These are phyloP conservation scores for Cryptosporidium bovis DNA, from an alignment of 169 alveolate species.

Conservation along the genomic window DNA sequence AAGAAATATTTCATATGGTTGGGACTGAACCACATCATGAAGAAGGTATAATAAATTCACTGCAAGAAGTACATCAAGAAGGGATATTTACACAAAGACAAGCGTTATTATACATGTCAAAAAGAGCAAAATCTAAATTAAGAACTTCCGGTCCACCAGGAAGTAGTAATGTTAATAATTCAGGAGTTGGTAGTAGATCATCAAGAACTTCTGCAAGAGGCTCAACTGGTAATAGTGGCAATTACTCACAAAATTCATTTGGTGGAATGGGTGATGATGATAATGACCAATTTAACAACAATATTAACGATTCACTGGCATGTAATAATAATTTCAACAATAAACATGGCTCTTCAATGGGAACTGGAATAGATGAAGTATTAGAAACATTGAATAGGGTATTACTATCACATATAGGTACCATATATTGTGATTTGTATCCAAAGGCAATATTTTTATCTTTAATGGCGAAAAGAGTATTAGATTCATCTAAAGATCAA, in stretches of 20 bases:
- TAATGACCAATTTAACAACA: background rate
- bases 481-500: slow-evolving; percentile 93
- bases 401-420: slow-evolving; percentile 90
- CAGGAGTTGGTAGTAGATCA: slow-evolving; percentile 77
- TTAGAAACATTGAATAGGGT: slow-evolving; percentile 92
- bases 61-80: slow-evolving; percentile 86
- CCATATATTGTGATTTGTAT: slow-evolving; percentile 86
- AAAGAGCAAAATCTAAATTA: slow-evolving; percentile 85
- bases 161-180: slow-evolving; percentile 75
- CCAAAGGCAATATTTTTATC: slow-evolving; percentile 92
- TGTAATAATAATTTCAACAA: background rate
- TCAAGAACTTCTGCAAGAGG: background rate
- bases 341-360: background rate
- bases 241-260: background rate
- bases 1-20: slow-evolving; percentile 96
- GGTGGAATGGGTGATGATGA: background rate
- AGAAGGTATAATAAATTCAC: slow-evolving; percentile 82
- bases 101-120: slow-evolving; percentile 89
- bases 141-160: slow-evolving; percentile 76
- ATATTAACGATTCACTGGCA: background rate
- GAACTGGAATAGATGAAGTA: slow-evolving; percentile 89
- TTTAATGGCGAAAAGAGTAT: slow-evolving; percentile 96
- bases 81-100: slow-evolving; percentile 88
- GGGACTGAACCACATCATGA: slow-evolving; percentile 83
- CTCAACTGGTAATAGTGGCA: slow-evolving; percentile 3